A percentile compares a stretch with the other conserved stretches of the same genome.
Evolutionary conservation across 225 moss, liverwort and hornwort species (phyloP).

Genomic region (Takakia lepidozioides): DNA sequence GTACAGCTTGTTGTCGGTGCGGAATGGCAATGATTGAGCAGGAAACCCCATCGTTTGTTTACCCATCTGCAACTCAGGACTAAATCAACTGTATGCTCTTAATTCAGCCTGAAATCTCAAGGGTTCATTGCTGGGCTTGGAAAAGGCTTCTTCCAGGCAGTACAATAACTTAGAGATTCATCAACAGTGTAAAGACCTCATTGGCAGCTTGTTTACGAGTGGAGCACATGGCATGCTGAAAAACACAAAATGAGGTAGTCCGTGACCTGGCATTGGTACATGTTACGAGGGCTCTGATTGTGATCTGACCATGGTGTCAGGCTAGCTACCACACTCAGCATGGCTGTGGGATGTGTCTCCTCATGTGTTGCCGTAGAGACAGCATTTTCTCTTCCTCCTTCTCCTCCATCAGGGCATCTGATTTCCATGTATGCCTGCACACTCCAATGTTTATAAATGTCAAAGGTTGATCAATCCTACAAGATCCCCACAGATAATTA

Average conservation of each 20-base stretch:
- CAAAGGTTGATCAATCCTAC: too few relatives aligned
- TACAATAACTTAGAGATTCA: too few relatives aligned
- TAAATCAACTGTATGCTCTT: too few relatives aligned
- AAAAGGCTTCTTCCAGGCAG: too few relatives aligned
- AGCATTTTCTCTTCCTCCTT: conserved; percentile 35
- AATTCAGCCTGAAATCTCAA: too few relatives aligned
- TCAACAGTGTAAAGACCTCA: too few relatives aligned
- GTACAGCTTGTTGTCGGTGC: conserved; percentile 88
- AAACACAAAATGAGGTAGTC: too few relatives aligned
- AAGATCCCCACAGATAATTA: too few relatives aligned
- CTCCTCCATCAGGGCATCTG: conserved; percentile 78
- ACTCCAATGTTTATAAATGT: too few relatives aligned
- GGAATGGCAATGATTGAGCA: conserved; percentile 77
- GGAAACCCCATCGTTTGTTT: conserved; percentile 99
- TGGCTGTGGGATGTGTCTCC: conserved; percentile 68
- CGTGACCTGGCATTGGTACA: conserved; percentile 98
- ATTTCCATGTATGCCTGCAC: conserved; percentile 95
- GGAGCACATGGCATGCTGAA: too few relatives aligned
- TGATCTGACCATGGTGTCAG: conserved; percentile 99
- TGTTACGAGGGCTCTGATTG: conserved; percentile 98
- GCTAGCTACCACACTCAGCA: conserved; percentile 92
- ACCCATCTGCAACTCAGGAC: conserved; percentile 94
- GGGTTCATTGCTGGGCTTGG: too few relatives aligned
- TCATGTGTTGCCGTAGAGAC: conserved; percentile 60
- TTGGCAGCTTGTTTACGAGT: too few relatives aligned